Base-by-base conservation (phyloP, 495 filamentous ascomycete genomes). In the Aspergillus carlsbadensis region DNA sequence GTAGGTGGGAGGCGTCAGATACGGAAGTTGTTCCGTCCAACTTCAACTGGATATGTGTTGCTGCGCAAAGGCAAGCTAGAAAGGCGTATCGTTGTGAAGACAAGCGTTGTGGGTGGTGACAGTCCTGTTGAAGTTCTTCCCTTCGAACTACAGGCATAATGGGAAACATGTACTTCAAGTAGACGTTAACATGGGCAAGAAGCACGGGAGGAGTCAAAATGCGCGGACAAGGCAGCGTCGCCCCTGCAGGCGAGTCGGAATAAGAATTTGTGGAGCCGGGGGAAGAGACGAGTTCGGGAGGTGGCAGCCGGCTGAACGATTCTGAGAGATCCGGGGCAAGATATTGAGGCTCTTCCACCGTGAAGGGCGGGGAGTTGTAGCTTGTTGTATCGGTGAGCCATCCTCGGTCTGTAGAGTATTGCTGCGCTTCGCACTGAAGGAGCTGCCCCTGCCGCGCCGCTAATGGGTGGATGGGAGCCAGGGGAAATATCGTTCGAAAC, bases 121-220 rank as follows among this genome's bases (percentile, higher is more conserved):
- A 71, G 82, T 88, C 81, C 61, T 85, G 76, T 52, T 86, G 85
- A 8, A 94, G 69, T 45, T 81, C 78, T 34, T 85, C 81, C 26
- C 83, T 83, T 37, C 90, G 81, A 22, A 96, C 77, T 36, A 96
- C 87, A 0, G 92, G 91, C 78, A 92, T 89, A 17, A 86, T 89
- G 6, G 88, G 83, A 61, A 96, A 94, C 67, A 96, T 80, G 65
- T 92, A 78, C 50, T 76, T 78, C 49, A 76, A 43, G 43, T 74
- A 76, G 26, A 76, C 70, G 53, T 78, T 78, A 31, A 78, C 65
- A 56, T 78, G 75, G 0, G 70, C 75, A 10, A 78, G 59, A 0
- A 78, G 60, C 1, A 76, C 67, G 8, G 72, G 66, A 0, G 71
- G 59, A 0, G 75, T 66, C 2, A 78, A 62, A 3, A 69, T 71